phyloP scores from a whole-genome alignment of 2,329 filamentous ascomycete species.

The Fusarium fracticaudum region DNA sequence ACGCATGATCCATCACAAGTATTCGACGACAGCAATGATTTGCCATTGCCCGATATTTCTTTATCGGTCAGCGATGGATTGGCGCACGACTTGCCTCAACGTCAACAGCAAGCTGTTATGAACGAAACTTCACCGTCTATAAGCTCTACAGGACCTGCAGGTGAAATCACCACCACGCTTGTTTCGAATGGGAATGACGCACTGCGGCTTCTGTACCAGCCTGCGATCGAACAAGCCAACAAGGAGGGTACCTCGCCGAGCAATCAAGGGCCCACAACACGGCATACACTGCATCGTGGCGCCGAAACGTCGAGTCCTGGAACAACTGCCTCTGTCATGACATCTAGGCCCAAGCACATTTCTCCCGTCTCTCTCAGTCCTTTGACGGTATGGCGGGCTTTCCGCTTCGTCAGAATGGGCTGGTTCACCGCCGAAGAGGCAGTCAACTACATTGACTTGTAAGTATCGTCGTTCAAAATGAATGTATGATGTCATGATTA shows the following conservation, averaged over 20 bases:
- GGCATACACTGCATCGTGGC: neutral
- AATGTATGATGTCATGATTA: neutral
- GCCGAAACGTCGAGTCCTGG: neutral
- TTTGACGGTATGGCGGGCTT: constrained; percentile 24
- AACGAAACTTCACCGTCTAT: neutral
- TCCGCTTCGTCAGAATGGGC: constrained; percentile 63
- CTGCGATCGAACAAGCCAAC: constrained; percentile 36
- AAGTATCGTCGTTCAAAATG: constrained; percentile 16
- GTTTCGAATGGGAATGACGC: constrained; percentile 65
- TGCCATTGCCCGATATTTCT: neutral
- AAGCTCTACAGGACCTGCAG: neutral
- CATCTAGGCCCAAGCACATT: neutral
- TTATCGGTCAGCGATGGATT: neutral
- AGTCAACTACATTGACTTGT: constrained; percentile 61
- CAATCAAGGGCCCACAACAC: neutral
- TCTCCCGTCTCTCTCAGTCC: neutral
- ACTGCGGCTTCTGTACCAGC: constrained; percentile 62
- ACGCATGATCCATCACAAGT: neutral
- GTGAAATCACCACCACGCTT: constrained; percentile 49
- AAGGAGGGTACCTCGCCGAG: neutral
- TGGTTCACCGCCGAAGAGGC: constrained; percentile 65
- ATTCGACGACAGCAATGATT: neutral
- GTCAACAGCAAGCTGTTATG: neutral
- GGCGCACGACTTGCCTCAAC: neutral
- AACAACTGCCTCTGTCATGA: neutral